These are phyloP conservation scores for Carex kokanica DNA, from an alignment of 176 grass and related monocot genomes.

Conservation along the genomic window DNA sequence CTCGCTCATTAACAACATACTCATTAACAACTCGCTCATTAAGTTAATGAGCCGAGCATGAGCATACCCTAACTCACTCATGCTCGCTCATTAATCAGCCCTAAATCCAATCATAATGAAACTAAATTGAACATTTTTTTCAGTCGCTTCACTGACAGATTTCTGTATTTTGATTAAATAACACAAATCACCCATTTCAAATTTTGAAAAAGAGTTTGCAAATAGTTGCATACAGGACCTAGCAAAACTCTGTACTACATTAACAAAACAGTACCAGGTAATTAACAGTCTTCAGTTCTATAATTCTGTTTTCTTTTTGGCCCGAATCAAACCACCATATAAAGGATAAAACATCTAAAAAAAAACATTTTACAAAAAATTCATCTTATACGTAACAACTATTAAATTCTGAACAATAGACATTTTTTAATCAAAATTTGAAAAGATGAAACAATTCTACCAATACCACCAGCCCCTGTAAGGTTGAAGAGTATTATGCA, in stretches of 20 bases:
- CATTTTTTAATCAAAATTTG: constrained; percentile 14
- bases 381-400: not conserved
- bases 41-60: too few species aligned
- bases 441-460: constrained; percentile 5
- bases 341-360: not conserved
- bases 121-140: not conserved
- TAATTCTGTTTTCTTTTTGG: not conserved
- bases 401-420: not conserved
- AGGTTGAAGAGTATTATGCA: constrained; percentile 2
- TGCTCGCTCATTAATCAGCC: too few species aligned
- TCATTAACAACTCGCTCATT: too few species aligned
- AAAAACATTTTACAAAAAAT: not conserved
- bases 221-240: not conserved
- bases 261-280: not conserved
- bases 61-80: too few species aligned
- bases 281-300: not conserved
- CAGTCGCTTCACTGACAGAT: too few species aligned
- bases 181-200: not conserved
- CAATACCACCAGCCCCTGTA: constrained; percentile 7
- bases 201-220: not conserved
- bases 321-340: not conserved
- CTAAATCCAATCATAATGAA: not conserved
- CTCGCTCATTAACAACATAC: too few species aligned
- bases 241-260: not conserved
- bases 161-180: not conserved